Base-by-base conservation (phyloP, 2,329 filamentous ascomycete genomes). In the Epichloe elymi region DNA sequence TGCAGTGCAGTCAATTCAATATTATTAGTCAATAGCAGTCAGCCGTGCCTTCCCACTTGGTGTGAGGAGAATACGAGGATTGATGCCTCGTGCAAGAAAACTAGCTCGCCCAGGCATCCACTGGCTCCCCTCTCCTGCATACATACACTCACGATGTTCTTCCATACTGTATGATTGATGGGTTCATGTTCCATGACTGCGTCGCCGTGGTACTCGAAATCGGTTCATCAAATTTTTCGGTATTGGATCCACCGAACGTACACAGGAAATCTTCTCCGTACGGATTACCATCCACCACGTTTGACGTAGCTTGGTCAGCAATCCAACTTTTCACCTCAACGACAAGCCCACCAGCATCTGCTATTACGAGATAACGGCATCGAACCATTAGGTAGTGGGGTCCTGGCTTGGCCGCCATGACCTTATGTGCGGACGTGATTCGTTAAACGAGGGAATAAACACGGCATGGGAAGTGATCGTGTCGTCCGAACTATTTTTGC, bases 41-140 rank as follows among this genome's bases (percentile, higher is more conserved):
- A 19, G 40, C 42, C 36, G 46, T 39, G 38, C 46, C 51, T 52
- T 49, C 46, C 50, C 42, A 44, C 46, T 41, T 35, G 12, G 39
- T 48, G 23, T 41, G 42, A 15, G 36, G 17, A 26, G 46, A 52
- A 52, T 52, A 52, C 51, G 51, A 49, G 42, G n/a, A 37, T 15
- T 26, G 26, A 40, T 30, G 42, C 35, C 37, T 43, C 46, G 26
- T 46, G 7, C 42, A 20, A 48, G 38, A 7, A n/a, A 39, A 20
- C 30, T n/a, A 42, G 38, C 37, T 12, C 17, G 20, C 19, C 19
- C 20, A 30, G 12, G 30, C 23, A 45, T 39, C 41, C 41, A 43
- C 40, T 26, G 20, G 5, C 36, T 40, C 42, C 35, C 40, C 42
- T 35, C 15, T 42, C 30, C 17, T 37, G 43, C 49, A 51, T 36